These are phyloP conservation scores for Emergomyces pasteurianus DNA, from an alignment of 2,329 filamentous ascomycete genomes.

Conservation along the genomic window DNA sequence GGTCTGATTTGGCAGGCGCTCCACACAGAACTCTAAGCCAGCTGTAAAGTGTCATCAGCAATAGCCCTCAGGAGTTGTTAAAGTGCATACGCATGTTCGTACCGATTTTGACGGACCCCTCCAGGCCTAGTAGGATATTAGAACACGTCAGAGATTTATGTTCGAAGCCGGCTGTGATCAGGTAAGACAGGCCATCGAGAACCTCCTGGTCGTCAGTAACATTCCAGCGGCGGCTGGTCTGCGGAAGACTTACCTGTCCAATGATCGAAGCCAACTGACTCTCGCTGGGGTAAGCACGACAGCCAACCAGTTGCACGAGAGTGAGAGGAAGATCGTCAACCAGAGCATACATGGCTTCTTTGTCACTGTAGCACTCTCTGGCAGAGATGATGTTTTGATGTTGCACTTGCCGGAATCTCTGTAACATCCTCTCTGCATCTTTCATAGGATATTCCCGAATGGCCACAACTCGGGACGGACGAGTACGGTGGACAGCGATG, in stretches of 20 bases:
- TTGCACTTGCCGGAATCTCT: not conserved
- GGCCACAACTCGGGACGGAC: slow-evolving; percentile 5
- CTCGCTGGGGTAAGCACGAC: slow-evolving; percentile 10
- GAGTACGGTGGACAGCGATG: slow-evolving; percentile 6
- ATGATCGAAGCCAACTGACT: slow-evolving; percentile 13
- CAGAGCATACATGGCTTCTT: slow-evolving; percentile 7
- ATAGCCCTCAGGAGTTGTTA: not conserved
- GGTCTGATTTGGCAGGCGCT: slow-evolving; percentile 1
- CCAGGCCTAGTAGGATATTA: slow-evolving; percentile 17
- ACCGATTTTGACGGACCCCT: slow-evolving; percentile 20
- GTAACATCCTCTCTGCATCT: slow-evolving; percentile 7
- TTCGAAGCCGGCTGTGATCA: slow-evolving; percentile 7
- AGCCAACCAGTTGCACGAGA: slow-evolving; percentile 12
- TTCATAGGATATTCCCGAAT: slow-evolving; percentile 6
- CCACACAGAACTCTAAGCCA: slow-evolving; percentile 11
- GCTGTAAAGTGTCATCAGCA: slow-evolving; percentile 9
- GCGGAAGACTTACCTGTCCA: slow-evolving; percentile 9
- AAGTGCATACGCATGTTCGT: not conserved
- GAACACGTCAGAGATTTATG: slow-evolving; percentile 17
- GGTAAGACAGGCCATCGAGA: too few species aligned
- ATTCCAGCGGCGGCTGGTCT: not conserved
- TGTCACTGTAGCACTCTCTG: slow-evolving; percentile 5
- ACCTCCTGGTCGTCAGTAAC: not conserved
- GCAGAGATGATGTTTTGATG: slow-evolving; percentile 9
- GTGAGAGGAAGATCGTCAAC: slow-evolving; percentile 9